Base-by-base conservation (phyloP, 2,329 filamentous ascomycete genomes). In the Orbilia oligospora region DNA sequence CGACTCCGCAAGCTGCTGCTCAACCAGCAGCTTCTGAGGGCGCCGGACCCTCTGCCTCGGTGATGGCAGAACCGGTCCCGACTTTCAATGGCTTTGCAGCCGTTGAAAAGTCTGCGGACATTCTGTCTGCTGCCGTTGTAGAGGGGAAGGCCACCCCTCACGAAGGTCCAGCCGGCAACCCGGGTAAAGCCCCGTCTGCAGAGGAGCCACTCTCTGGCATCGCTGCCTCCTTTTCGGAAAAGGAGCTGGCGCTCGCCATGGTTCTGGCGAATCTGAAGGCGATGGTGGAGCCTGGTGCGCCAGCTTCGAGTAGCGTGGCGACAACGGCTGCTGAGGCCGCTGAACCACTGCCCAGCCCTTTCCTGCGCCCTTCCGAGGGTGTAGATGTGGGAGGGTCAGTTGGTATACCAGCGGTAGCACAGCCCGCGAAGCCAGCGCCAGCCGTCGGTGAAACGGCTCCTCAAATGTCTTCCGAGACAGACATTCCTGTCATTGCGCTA, bases 401-500 rank as follows among this genome's bases (percentile, higher is more conserved):
- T 16, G 14, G 41, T 46, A 14, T 2, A 5, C 8, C 8, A 14
- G 36, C 41, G 38, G 9, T 36, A 12, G 18, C 4, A 44, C 67
- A 71, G 36, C 36, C 36, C 2, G 36, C 3, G 49, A 46, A 46
- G 3, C 38, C 61, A 65, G 12, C 22, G 51, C 38, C 55, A 36
- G 9, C 22, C 16, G 36, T 67, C n/a, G 38, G 24, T n/a, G n/a
- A 51, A 14, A 24, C 58, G 38, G 46, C 36, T 24, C 14, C 51
- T 36, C 41, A 55, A 24, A 2, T 49, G 8, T 22, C 33, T 30
- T 6, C 27, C n/a, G 22, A 18, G 36, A 61, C n/a, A 41, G 55
- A 44, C 27, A 36, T 4, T 14, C 53, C 53, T 56, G 53, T 38
- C 53, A 56, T 36, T 56, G 27, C 53, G 53, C 53, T 36, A 38